phyloP scores from a whole-genome alignment of 768 basidiomycete genomes.

The Pulveroboletus sp. region DNA sequence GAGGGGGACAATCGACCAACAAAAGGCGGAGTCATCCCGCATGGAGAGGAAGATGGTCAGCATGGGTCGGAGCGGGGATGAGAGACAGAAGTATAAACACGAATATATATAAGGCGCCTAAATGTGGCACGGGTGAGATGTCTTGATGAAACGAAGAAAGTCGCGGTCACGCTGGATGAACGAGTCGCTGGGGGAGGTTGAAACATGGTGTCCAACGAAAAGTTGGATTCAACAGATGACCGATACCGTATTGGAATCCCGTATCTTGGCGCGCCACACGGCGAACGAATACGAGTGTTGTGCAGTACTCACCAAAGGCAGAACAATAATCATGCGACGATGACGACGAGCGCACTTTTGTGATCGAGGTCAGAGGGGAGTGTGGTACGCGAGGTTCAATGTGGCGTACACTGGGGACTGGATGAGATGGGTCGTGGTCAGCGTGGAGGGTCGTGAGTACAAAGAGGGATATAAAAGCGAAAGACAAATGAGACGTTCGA shows the following conservation, averaged over 20 bases:
- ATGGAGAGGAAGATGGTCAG: slow-evolving; percentile 20
- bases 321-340: slow-evolving; percentile 40
- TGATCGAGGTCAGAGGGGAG: slow-evolving; percentile 29
- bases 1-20: slow-evolving; percentile 42
- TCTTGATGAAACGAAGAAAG: neutral
- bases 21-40: slow-evolving; percentile 30
- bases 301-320: slow-evolving; percentile 33
- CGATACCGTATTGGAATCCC: slow-evolving; percentile 1
- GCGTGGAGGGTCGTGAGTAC: slow-evolving; percentile 33
- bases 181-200: slow-evolving; percentile 6
- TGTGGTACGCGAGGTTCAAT: slow-evolving; percentile 32
- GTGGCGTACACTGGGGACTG: slow-evolving; percentile 26
- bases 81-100: slow-evolving; percentile 3
- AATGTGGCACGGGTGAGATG: neutral
- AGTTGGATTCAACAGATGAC: neutral
- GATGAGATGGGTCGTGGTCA: slow-evolving; percentile 36
- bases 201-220: slow-evolving; percentile 12
- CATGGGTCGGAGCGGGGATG: slow-evolving; percentile 5
- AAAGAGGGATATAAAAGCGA: slow-evolving; percentile 22
- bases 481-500: slow-evolving; percentile 12
- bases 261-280: slow-evolving; percentile 3
- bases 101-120: neutral
- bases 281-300: slow-evolving; percentile 3
- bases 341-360: slow-evolving; percentile 35
- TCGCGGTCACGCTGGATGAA: slow-evolving; percentile 3